Base-by-base conservation (phyloP, 257 asterid species). In the Solanum etuberosum region DNA sequence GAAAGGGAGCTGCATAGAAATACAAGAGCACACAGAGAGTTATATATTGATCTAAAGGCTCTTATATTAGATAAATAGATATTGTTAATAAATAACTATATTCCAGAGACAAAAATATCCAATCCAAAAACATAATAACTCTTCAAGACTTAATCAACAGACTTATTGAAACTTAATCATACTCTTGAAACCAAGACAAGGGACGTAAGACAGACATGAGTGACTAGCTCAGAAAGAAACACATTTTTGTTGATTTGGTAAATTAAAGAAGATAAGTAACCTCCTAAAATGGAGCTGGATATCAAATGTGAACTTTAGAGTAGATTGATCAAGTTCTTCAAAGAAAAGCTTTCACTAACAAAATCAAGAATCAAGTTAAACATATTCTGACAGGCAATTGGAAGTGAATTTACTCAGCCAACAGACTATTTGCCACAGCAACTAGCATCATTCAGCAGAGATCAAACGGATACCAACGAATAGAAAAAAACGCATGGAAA, bases 1-100 rank as follows among this genome's bases (percentile, higher is more conserved):
- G 92, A 90, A 38, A 90, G 92, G 31, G 87, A 91, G 78, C 77
- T 68, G 71, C 37, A 83, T 29, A 63, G 42, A 18, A 8, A 18
- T 81, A 40, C 83, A 70, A 86, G 84, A 86, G 23, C 5, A 29
- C 82, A 51, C 29, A 73, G 3, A 73, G 3, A 51, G 9, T 86
- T 27, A 86, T 18, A 20, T 86, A 40, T 72, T 32, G 35, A 68
- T 86, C 46, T 70, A 34, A 72, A 84, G 38, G 78, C 37, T 80
- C 42, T 5, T 80, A 18, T 9, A 43, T 76, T 76, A 38, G 21
- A 76, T 27, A 78, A 63, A n/a, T 63, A n/a, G 23, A 29, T 68
- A 29, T 11, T 18, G 67, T 48, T 48, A 21, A 48, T 81, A 81
- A 81, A 81, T 46, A 48, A 31, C 21, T 63, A 48, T 21, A 81